Evolutionary conservation across 495 filamentous ascomycete species (phyloP).

Genomic region (Podospora conica): DNA sequence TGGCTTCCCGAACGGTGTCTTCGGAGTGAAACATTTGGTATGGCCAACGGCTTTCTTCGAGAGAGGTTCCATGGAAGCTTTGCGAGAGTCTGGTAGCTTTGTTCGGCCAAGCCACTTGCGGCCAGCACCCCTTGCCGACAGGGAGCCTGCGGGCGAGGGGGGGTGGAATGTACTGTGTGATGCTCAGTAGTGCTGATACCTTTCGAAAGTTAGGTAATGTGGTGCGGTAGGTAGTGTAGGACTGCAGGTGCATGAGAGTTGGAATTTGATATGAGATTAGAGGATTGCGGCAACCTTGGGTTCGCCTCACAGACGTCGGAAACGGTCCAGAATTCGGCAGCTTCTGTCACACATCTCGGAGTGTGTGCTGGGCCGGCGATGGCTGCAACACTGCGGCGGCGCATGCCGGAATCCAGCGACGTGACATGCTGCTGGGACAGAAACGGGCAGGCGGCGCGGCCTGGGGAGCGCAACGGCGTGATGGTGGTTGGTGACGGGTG

Average conservation of each 20-base stretch:
- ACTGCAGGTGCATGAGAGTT: slow-evolving; percentile 4
- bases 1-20: neutral
- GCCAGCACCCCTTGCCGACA: neutral
- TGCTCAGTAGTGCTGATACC: neutral
- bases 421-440: neutral
- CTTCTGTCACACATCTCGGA: neutral
- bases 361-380: slow-evolving; percentile 4
- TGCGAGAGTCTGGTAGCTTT: neutral
- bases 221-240: neutral
- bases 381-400: slow-evolving; percentile 6
- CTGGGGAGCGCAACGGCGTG: neutral
- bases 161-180: neutral
- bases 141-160: neutral
- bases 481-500: neutral
- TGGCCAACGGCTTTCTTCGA: slow-evolving; percentile 4
- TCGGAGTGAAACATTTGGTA: slow-evolving; percentile 19
- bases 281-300: slow-evolving; percentile 4
- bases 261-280: slow-evolving; percentile 6
- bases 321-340: slow-evolving; percentile 6
- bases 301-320: slow-evolving; percentile 2
- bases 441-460: neutral
- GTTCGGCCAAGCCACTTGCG: neutral
- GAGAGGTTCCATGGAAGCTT: slow-evolving; percentile 5
- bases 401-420: neutral
- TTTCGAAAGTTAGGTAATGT: neutral